Conservation (phyloP, 139 green algal genomes). For the Micractinium conductrix region DNA sequence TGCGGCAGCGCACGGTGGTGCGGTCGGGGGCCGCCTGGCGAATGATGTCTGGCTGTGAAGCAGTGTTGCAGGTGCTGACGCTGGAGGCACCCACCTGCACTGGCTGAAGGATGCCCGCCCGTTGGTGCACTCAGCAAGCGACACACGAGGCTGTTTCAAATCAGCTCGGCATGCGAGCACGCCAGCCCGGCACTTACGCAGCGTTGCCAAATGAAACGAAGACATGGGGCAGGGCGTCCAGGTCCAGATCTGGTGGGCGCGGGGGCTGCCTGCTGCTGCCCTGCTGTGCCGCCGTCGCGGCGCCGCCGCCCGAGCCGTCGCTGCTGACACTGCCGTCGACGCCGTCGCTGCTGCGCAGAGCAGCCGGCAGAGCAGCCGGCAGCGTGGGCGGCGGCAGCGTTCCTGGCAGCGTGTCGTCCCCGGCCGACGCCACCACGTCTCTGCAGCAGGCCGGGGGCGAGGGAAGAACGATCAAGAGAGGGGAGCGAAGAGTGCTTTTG, state of each 20-base stretch:
- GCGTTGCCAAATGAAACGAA: conserved; percentile 19
- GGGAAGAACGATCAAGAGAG: too few relatives aligned
- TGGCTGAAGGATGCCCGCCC: too few relatives aligned
- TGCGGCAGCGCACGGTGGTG: too few relatives aligned
- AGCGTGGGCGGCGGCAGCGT: not conserved
- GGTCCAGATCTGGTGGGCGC: not conserved
- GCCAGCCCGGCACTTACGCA: too few relatives aligned
- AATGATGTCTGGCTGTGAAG: too few relatives aligned
- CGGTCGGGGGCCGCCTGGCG: too few relatives aligned
- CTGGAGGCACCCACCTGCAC: too few relatives aligned
- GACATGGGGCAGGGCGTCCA: conserved; percentile 20
- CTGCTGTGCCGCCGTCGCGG: not conserved
- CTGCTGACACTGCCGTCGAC: not conserved
- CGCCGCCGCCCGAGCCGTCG: not conserved
- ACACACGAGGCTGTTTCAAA: too few relatives aligned
- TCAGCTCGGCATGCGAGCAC: too few relatives aligned
- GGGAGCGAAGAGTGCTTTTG: too few relatives aligned
- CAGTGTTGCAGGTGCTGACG: too few relatives aligned
- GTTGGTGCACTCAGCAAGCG: too few relatives aligned
- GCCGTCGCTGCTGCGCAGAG: not conserved
- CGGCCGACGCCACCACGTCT: not conserved
- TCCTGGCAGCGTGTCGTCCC: not conserved
- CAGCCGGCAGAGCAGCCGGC: not conserved
- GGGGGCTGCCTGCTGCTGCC: not conserved
- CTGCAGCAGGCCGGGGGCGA: not conserved